Evolutionary conservation across 2,329 filamentous ascomycete genomes (phyloP), one percentile per base, ranked within the genome.

Genomic region (Fusarium brachygibbosum): DNA sequence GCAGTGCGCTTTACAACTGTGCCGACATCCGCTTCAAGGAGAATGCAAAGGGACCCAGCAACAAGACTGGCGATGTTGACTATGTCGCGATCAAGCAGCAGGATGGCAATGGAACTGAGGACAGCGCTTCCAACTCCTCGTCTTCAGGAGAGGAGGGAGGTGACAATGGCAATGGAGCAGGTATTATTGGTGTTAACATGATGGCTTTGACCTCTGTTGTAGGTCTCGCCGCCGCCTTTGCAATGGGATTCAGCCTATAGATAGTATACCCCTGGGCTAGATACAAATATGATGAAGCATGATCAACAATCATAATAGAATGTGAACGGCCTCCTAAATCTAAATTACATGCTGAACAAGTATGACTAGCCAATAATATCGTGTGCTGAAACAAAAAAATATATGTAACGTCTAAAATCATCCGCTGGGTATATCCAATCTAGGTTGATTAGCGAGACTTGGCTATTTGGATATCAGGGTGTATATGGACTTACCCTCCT

Each of bases 1-100:
- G 83, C 21, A 84, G 83, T 38, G 88, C 90, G 17, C 80, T 94
- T 32, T 94, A 93, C 79, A 91, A 90, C 79, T 94, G 92, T 78
- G 90, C 91, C 75, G 91, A 94, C 73, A 87, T 94, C 69, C 89
- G 87, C 28, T 90, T 94, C 80, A 85, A 84, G 32, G 80, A 81
- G 52, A 80, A 81, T 13, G 82, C 86, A 6, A 81, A 83, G 19
- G 76, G 80, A 11, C 81, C 85, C 17, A 75, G 80, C 28, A 78
- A 78, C 61, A 78, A 77, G 66, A 74, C 44, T 23, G 72, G 76
- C 1, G 73, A 75, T 5, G 86, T 85, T 34, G 81, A 92, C 44
- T 81, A 80, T 23, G 73, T 77, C 41, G 55, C 58, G 13, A 69
- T 84, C 66, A 74, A 73, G 68, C 73, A 77, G 58, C 74, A 78